phyloP scores from a whole-genome alignment of 768 basidiomycete genomes.

The Suillus alpinus region DNA sequence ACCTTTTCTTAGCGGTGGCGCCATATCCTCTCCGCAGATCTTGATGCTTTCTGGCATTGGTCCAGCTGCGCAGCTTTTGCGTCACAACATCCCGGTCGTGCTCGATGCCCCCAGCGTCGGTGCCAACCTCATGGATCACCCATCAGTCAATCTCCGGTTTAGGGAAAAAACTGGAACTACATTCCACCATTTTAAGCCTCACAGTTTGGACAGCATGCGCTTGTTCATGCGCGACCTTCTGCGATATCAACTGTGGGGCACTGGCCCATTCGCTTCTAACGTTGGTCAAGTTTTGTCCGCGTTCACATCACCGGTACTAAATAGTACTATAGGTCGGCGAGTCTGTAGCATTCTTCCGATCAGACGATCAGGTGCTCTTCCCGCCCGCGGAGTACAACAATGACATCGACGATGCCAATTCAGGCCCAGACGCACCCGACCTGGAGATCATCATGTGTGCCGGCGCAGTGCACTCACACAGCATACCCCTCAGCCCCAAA shows the following conservation, averaged over 20 bases:
- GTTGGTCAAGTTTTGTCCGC: slow-evolving; percentile 29
- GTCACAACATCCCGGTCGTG: slow-evolving; percentile 52
- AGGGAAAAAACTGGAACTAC: slow-evolving; percentile 48
- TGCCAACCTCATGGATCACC: slow-evolving; percentile 69
- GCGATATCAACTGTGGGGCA: slow-evolving; percentile 43
- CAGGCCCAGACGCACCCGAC: slow-evolving; percentile 28
- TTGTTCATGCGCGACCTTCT: slow-evolving; percentile 32
- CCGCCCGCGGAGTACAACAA: slow-evolving; percentile 26
- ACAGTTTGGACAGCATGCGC: slow-evolving; percentile 13
- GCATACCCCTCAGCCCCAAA: neutral
- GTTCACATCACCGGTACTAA: neutral
- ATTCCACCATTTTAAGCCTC: slow-evolving; percentile 36
- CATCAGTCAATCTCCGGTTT: slow-evolving; percentile 48
- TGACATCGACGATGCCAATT: slow-evolving; percentile 28
- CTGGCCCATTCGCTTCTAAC: slow-evolving; percentile 53
- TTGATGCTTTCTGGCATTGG: slow-evolving; percentile 78
- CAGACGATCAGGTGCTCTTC: slow-evolving; percentile 30
- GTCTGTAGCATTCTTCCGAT: slow-evolving; percentile 30
- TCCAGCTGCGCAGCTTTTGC: slow-evolving; percentile 52
- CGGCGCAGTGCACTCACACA: neutral
- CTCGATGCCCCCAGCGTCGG: slow-evolving; percentile 75
- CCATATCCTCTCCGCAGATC: slow-evolving; percentile 65
- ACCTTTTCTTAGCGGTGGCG: slow-evolving; percentile 46
- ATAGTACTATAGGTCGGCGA: slow-evolving; percentile 23
- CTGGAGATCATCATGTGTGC: slow-evolving; percentile 25